Evolutionary conservation across 2,329 filamentous ascomycete species (phyloP).

Genomic region (Apiospora sp.): DNA sequence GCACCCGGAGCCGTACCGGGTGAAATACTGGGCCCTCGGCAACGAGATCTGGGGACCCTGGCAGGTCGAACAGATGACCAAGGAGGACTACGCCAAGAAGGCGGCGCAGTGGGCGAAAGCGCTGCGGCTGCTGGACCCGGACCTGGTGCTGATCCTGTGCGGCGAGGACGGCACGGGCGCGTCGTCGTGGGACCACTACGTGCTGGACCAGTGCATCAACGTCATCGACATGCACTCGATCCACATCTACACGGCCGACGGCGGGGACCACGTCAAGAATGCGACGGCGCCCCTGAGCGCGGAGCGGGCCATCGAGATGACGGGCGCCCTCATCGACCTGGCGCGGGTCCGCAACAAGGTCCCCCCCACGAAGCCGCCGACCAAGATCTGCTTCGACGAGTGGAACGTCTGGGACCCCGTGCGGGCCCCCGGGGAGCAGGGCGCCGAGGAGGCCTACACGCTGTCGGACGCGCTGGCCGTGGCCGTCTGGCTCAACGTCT

Average conservation of each 20-base stretch:
- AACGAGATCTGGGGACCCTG: conserved; percentile 76
- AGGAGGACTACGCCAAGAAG: conserved; percentile 73
- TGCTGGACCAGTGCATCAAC: conserved; percentile 72
- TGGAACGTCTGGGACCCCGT: conserved; percentile 86
- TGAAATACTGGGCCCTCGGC: conserved; percentile 87
- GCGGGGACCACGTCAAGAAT: conserved; percentile 53
- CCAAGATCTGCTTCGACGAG: conserved; percentile 82
- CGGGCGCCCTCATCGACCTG: conserved; percentile 74
- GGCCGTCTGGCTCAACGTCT: conserved; percentile 77
- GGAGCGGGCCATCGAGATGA: conserved; percentile 77
- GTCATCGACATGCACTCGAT: conserved; percentile 84
- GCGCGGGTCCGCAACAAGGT: conserved; percentile 74
- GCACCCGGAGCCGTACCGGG: conserved; percentile 76
- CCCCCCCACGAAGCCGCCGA: conserved; percentile 64
- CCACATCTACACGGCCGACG: conserved; percentile 76
- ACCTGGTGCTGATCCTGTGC: conserved; percentile 75
- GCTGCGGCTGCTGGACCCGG: conserved; percentile 75
- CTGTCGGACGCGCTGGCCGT: conserved; percentile 81
- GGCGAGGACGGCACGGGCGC: conserved; percentile 75
- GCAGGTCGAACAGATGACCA: conserved; percentile 74
- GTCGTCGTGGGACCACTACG: conserved; percentile 76
- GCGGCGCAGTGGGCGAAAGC: conserved; percentile 78
- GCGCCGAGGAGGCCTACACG: conserved; percentile 78
- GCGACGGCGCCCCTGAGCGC: conserved; percentile 72
- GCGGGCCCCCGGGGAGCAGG: conserved; percentile 73